A percentile compares a stretch with the other conserved stretches of the same genome.
These are phyloP conservation scores for Penicilliopsis zonata DNA, from an alignment of 495 filamentous ascomycete species.

Conservation along the genomic window DNA sequence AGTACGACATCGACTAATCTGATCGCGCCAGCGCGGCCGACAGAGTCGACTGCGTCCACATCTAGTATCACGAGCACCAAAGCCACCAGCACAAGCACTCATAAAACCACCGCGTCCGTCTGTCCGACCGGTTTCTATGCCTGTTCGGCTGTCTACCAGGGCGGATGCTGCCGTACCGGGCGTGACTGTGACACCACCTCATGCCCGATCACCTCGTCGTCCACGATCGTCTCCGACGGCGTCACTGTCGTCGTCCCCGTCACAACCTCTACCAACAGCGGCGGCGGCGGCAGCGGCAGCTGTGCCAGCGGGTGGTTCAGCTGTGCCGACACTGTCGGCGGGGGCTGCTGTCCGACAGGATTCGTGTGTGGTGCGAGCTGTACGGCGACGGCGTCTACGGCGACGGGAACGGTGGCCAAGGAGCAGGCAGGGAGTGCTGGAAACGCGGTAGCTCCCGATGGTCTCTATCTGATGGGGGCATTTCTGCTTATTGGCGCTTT, in stretches of 20 bases:
- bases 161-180: constrained; percentile 73
- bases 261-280: constrained; percentile 11
- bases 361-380: constrained; percentile 68
- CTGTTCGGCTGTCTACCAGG: constrained; percentile 51
- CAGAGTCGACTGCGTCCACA: constrained; percentile 15
- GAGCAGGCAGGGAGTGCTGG: constrained; percentile 22
- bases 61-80: constrained; percentile 12
- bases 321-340: constrained; percentile 52
- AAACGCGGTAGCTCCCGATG: too few relatives aligned
- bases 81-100: constrained; percentile 4
- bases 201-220: constrained; percentile 46
- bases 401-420: constrained; percentile 46
- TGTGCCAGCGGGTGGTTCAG: constrained; percentile 73
- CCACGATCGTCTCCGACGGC: constrained; percentile 49
- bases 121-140: constrained; percentile 71
- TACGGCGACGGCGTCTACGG: constrained; percentile 32
- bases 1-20: too few relatives aligned
- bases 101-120: constrained; percentile 24
- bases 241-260: constrained; percentile 56
- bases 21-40: too few relatives aligned
- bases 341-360: constrained; percentile 69
- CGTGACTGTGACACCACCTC: constrained; percentile 66
- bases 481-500: background rate
- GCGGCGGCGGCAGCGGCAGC: constrained; percentile 16
- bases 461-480: background rate